These are phyloP conservation scores for Pontederia crassipes DNA, from an alignment of 176 grass and related monocot species.

Conservation along the genomic window DNA sequence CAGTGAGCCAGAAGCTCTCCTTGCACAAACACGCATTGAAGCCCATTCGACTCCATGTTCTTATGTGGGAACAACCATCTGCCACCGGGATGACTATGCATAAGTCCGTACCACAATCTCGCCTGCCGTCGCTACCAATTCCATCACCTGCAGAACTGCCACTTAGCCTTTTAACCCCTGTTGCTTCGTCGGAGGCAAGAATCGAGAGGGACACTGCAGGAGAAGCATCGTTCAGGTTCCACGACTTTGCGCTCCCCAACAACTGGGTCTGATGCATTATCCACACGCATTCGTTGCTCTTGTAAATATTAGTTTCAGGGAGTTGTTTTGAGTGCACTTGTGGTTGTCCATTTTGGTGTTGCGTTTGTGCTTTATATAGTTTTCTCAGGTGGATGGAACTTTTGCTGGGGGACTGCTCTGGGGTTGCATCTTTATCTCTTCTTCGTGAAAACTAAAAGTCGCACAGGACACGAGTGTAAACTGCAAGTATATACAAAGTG, in stretches of 20 bases:
- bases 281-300: not conserved
- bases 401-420: too few species aligned
- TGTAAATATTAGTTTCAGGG: not conserved
- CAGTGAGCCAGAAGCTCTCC: slow-evolving; percentile 87
- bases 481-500: too few species aligned
- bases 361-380: too few species aligned
- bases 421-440: too few species aligned
- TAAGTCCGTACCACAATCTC: not conserved
- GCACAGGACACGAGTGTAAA: too few species aligned
- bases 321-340: not conserved
- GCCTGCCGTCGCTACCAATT: not conserved
- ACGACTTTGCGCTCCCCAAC: not conserved
- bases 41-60: slow-evolving; percentile 69
- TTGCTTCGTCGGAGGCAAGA: not conserved
- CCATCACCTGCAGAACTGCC: not conserved
- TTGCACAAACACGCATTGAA: slow-evolving; percentile 76
- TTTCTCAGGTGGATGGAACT: too few species aligned
- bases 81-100: not conserved
- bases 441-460: too few species aligned
- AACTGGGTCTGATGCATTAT: not conserved
- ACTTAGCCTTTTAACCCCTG: not conserved
- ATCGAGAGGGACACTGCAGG: not conserved
- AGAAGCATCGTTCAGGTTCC: not conserved
- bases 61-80: slow-evolving; percentile 55
- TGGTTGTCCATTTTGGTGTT: not conserved